Base-by-base conservation (phyloP, 2,329 filamentous ascomycete genomes). In the Penicillium vulpinum region DNA sequence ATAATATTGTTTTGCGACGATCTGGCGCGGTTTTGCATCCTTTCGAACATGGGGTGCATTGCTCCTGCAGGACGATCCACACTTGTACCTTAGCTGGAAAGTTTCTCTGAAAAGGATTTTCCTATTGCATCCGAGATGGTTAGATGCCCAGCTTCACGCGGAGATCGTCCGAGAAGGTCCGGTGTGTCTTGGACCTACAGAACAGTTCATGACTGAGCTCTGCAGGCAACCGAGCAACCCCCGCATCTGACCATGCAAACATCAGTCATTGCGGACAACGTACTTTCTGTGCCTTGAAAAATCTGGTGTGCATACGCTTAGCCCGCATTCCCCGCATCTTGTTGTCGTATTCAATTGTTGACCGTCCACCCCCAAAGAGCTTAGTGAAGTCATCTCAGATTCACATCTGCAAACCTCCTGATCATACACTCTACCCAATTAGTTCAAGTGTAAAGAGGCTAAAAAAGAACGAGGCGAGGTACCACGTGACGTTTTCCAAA, bases 401-500 rank as follows among this genome's bases (percentile, higher is more conserved):
- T 36, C 44, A 29, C 31, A 38, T 36, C 43, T 47, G 44, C 15
- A 54, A 48, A 44, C 28, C 29, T n/a, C 24, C 43, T 31, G 15
- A 38, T 41, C 29, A 49, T 33, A 24, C 22, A 22, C 3, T 46
- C 11, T 46, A 18, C 26, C 41, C 9, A 40, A 54, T 35, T 39
- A n/a, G 35, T 45, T 13, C 6, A 46, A 38, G 50, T 38, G 26
- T 8, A 31, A 47, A 21, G 16, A 31, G 15, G 18, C 3, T 28
- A 10, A 26, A 7, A 29, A 45, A n/a, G 31, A n/a, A 21, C 43
- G 43, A 43, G 31, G 21, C 35, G 41, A 48, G 36, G 49, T 16
- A 38, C 36, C 63, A 66, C 64, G 64, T 66, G 64, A 66, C 56
- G 11, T 36, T 22, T 59, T 59, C 61, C 62, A 46, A 39, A 65